Conservation (phyloP, 805 yeast species). For the Candida broadrunensis region DNA sequence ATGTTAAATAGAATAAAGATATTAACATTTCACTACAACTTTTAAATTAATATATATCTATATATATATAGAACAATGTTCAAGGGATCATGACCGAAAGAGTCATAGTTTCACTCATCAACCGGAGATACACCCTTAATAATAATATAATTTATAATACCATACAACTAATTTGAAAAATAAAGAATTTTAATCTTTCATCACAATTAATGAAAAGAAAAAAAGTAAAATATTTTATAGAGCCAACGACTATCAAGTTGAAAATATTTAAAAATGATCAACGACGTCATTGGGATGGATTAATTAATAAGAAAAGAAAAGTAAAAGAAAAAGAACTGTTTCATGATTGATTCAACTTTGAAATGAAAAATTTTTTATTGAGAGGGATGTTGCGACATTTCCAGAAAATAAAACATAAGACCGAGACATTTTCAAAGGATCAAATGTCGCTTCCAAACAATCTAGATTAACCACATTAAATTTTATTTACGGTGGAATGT, state of each 20-base stretch:
- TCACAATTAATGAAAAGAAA: constrained; percentile 2
- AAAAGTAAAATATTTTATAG: background rate
- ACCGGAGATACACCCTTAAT: constrained; percentile 51
- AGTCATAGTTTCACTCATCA: constrained; percentile 43
- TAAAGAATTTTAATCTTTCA: constrained; percentile 1
- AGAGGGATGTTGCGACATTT: too few relatives aligned
- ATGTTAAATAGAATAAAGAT: too few relatives aligned
- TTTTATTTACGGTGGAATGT: too few relatives aligned
- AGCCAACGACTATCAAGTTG: constrained; percentile 19
- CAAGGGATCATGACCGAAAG: constrained; percentile 52
- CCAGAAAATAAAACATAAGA: too few relatives aligned
- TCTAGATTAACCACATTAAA: too few relatives aligned
- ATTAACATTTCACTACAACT: too few relatives aligned
- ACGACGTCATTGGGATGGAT: constrained; percentile 19
- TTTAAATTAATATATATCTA: too few relatives aligned
- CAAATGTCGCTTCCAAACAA: too few relatives aligned
- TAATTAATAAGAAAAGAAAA: constrained; percentile 3
- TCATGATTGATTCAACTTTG: too few relatives aligned
- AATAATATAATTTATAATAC: constrained; percentile 9
- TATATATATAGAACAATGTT: too few relatives aligned
- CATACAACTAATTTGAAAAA: constrained; percentile 5
- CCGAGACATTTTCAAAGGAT: too few relatives aligned
- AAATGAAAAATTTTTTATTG: too few relatives aligned
- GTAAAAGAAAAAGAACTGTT: background rate
- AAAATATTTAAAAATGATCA: constrained; percentile 7